Conservation (phyloP, 148 eudicot genomes). For the Gaultheria prostrata region DNA sequence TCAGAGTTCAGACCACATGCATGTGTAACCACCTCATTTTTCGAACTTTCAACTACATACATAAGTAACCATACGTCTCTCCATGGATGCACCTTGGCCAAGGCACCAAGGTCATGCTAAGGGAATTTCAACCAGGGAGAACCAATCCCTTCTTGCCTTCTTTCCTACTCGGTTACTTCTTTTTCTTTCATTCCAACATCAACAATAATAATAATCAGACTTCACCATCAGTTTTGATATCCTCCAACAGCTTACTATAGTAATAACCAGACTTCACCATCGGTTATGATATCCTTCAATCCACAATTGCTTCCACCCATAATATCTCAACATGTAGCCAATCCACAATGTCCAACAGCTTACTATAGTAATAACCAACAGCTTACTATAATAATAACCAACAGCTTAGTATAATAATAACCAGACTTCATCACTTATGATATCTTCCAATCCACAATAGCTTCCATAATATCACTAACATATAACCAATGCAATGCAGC, state of each 20-base stretch:
- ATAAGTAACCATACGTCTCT: background rate
- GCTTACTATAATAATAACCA: background rate
- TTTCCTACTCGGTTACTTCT: background rate
- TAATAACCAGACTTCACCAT: background rate
- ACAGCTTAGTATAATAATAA: background rate
- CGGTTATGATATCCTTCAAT: background rate
- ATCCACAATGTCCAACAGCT: background rate
- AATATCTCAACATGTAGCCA: background rate
- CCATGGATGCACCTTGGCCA: background rate
- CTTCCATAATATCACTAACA: background rate
- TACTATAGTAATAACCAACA: background rate
- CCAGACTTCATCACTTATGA: background rate
- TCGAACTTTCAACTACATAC: background rate
- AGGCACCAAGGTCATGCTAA: background rate
- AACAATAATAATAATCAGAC: background rate
- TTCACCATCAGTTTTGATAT: too few species aligned
- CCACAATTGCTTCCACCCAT: background rate
- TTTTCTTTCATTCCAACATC: background rate
- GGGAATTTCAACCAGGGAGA: background rate
- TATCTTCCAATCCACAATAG: background rate
- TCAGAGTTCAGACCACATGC: background rate
- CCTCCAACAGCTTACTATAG: background rate
- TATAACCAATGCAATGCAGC: background rate
- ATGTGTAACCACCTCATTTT: background rate
- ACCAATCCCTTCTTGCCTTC: background rate